Percentiles rank a stretch among this genome's conserved stretches.
Evolutionary conservation across 1,284 basidiomycete species (phyloP).

Genomic region (Anthracocystis walkeri): DNA sequence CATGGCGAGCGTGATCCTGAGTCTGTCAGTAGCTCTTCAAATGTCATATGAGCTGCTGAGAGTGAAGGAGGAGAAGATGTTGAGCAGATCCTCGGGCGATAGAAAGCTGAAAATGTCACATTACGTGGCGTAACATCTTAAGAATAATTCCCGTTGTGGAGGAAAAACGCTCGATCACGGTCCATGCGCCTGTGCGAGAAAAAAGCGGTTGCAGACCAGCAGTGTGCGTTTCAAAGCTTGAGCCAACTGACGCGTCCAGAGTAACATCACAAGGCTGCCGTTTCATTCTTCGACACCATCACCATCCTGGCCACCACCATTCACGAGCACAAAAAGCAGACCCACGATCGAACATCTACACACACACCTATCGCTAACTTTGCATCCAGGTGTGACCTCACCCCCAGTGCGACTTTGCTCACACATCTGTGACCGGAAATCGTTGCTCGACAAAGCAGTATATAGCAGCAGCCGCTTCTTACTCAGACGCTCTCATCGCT

Average conservation of each 20-base stretch:
- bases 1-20: too few relatives aligned
- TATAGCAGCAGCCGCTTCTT: neutral
- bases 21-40: too few relatives aligned
- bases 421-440: too few relatives aligned
- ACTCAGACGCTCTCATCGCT: too few relatives aligned
- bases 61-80: neutral
- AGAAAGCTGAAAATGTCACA: neutral
- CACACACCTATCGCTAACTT: neutral
- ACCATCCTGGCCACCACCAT: neutral
- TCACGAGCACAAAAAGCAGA: too few relatives aligned
- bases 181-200: neutral
- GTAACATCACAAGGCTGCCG: neutral
- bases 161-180: slow-evolving; percentile 37
- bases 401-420: too few relatives aligned
- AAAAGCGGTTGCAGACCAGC: slow-evolving; percentile 25
- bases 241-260: slow-evolving; percentile 37
- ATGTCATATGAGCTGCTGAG: neutral
- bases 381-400: neutral
- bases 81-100: neutral
- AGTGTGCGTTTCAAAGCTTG: slow-evolving; percentile 12
- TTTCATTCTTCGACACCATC: neutral
- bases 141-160: slow-evolving; percentile 28
- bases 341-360: too few relatives aligned
- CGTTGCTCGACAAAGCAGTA: too few relatives aligned
- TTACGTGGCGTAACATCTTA: slow-evolving; percentile 10